These are phyloP conservation scores for Scheffersomyces ergatensis DNA, from an alignment of 805 yeast genomes.

Conservation along the genomic window DNA sequence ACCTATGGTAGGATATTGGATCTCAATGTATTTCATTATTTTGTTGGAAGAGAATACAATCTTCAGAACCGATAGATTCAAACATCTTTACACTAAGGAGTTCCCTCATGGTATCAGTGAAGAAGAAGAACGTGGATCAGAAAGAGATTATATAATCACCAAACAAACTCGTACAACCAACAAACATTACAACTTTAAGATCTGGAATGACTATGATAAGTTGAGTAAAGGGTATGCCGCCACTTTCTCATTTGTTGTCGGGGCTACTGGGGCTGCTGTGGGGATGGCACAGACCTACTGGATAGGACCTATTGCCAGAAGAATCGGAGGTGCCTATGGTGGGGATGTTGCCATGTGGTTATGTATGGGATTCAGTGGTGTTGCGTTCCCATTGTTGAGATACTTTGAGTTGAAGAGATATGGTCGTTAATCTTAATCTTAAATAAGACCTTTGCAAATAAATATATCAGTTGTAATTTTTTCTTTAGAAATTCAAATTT, in stretches of 20 bases:
- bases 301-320: slow-evolving; percentile 68
- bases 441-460: neutral
- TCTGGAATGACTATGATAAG: slow-evolving; percentile 62
- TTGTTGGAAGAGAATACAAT: slow-evolving; percentile 69
- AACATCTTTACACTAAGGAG: slow-evolving; percentile 30
- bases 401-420: slow-evolving; percentile 59
- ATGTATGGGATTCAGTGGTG: slow-evolving; percentile 66
- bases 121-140: neutral
- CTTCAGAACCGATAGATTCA: slow-evolving; percentile 52
- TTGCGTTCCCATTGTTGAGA: slow-evolving; percentile 63
- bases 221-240: slow-evolving; percentile 77
- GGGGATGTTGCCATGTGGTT: slow-evolving; percentile 86
- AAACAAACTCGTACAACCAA: slow-evolving; percentile 33
- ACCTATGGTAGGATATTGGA: slow-evolving; percentile 93
- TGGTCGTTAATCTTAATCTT: slow-evolving; percentile 12
- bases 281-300: slow-evolving; percentile 90
- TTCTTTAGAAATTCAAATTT: no score
- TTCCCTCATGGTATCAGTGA: slow-evolving; percentile 14
- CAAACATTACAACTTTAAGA: slow-evolving; percentile 64
- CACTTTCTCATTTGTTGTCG: slow-evolving; percentile 58
- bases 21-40: slow-evolving; percentile 73
- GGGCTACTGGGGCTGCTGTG: slow-evolving; percentile 77
- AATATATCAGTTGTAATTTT: neutral
- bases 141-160: slow-evolving; percentile 24
- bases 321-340: slow-evolving; percentile 59